phyloP scores from a whole-genome alignment of 192 early-diverging fungal genomes.

The Coemansia pectinata region DNA sequence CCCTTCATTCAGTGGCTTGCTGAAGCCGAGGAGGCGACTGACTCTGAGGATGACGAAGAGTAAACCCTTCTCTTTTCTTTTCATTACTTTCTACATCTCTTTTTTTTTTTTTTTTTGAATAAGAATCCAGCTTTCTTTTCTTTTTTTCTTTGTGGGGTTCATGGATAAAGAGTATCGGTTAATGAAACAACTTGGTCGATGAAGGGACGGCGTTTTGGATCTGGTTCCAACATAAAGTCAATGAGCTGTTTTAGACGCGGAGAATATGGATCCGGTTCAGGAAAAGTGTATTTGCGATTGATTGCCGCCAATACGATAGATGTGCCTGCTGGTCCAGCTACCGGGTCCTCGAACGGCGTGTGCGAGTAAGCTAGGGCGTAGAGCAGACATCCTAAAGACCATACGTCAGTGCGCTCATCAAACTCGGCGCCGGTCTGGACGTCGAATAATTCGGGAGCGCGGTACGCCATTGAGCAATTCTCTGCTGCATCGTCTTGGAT shows the following conservation, averaged over 20 bases:
- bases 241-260: slow-evolving; percentile 58
- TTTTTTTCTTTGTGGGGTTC: neutral
- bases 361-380: slow-evolving; percentile 71
- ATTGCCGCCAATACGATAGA: slow-evolving; percentile 72
- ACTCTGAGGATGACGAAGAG: slow-evolving; percentile 30
- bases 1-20: slow-evolving; percentile 91
- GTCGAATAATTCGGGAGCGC: slow-evolving; percentile 81
- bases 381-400: slow-evolving; percentile 72
- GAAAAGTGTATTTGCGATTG: slow-evolving; percentile 62
- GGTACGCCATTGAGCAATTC: slow-evolving; percentile 71
- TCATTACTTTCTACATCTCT: slow-evolving; percentile 6
- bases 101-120: slow-evolving; percentile 7
- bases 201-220: slow-evolving; percentile 60
- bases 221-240: slow-evolving; percentile 62
- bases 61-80: neutral
- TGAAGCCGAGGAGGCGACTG: slow-evolving; percentile 74
- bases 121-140: neutral
- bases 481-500: slow-evolving; percentile 75
- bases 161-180: slow-evolving; percentile 26
- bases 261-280: slow-evolving; percentile 57
- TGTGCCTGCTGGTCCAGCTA: slow-evolving; percentile 59
- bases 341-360: slow-evolving; percentile 70
- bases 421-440: slow-evolving; percentile 62
- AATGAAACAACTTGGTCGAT: slow-evolving; percentile 59
- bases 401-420: slow-evolving; percentile 76